phyloP scores from a whole-genome alignment of 78 protist genomes.

The Cavenderia fasciculata region DNA sequence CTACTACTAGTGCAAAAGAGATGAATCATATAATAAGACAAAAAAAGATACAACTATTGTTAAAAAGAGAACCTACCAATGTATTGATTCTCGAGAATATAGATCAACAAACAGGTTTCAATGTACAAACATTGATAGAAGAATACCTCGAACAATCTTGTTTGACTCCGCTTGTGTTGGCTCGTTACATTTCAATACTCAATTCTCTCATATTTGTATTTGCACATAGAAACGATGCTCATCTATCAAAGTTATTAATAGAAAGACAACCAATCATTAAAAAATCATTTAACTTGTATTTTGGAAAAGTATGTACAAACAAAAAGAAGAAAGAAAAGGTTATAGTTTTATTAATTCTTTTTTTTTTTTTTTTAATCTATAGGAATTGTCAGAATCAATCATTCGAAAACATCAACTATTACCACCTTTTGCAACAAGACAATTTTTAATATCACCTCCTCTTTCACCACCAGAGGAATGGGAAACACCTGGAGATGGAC shows the following conservation, averaged over 20 bases:
- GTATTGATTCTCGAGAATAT: slow-evolving; percentile 46
- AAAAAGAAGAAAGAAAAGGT: background rate
- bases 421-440: slow-evolving; percentile 54
- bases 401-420: slow-evolving; percentile 38
- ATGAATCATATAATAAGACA: slow-evolving; percentile 15
- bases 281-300: slow-evolving; percentile 24
- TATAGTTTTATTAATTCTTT: background rate
- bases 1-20: too few species aligned
- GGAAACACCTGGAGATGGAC: slow-evolving; percentile 61
- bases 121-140: background rate
- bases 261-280: slow-evolving; percentile 19
- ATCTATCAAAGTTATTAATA: slow-evolving; percentile 37
- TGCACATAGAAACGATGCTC: slow-evolving; percentile 30
- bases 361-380: background rate
- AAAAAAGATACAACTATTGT: slow-evolving; percentile 11
- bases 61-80: slow-evolving; percentile 38
- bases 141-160: background rate
- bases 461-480: slow-evolving; percentile 61
- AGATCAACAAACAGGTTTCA: background rate
- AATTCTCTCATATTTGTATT: slow-evolving; percentile 39
- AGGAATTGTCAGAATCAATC: background rate
- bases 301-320: slow-evolving; percentile 39
- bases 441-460: slow-evolving; percentile 63
- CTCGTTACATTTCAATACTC: slow-evolving; percentile 17
- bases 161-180: slow-evolving; percentile 1